These are phyloP conservation scores for Daldinia eschscholtzii DNA, from an alignment of 2,329 filamentous ascomycete genomes.

Conservation along the genomic window DNA sequence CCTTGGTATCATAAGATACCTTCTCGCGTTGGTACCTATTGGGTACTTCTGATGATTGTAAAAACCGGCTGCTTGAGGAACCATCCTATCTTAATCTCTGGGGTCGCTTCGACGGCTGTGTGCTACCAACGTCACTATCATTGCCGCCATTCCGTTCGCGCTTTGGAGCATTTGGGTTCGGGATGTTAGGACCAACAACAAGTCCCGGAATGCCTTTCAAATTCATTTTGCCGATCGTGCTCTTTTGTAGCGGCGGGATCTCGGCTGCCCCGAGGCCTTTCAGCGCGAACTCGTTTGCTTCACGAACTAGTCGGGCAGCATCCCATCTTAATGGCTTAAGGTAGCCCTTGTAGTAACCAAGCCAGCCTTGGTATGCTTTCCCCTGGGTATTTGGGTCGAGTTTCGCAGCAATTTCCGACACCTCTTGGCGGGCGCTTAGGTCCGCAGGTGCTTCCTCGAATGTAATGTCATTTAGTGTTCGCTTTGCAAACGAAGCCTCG, in stretches of 20 bases:
- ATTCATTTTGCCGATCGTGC: conserved; percentile 68
- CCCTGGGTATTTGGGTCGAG: conserved; percentile 61
- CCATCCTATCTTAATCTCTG: conserved; percentile 1
- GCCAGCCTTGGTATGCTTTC: conserved; percentile 68
- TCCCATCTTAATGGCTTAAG: conserved; percentile 58
- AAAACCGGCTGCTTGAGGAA: neutral
- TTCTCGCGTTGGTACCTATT: neutral
- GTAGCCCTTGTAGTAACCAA: conserved; percentile 67
- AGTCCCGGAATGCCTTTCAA: conserved; percentile 65
- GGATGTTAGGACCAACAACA: conserved; percentile 52
- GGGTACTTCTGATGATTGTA: neutral
- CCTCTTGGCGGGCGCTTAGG: conserved; percentile 57
- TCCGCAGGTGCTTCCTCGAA: conserved; percentile 63
- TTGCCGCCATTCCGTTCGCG: conserved; percentile 6
- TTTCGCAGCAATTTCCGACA: conserved; percentile 55
- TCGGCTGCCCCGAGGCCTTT: conserved; percentile 62
- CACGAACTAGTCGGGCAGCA: conserved; percentile 57
- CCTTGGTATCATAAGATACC: neutral
- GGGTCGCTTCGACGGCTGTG: conserved; percentile 19
- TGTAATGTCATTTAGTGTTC: conserved; percentile 65
- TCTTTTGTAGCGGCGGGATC: conserved; percentile 62
- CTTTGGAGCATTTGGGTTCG: neutral
- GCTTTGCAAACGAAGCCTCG: conserved; percentile 65
- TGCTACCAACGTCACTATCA: neutral
- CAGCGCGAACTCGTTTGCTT: conserved; percentile 65